A percentile compares a stretch with the other conserved stretches of the same genome.
Evolutionary conservation across 371 early-diverging fungal genomes (phyloP).

Genomic region (Mucor circinelloides): DNA sequence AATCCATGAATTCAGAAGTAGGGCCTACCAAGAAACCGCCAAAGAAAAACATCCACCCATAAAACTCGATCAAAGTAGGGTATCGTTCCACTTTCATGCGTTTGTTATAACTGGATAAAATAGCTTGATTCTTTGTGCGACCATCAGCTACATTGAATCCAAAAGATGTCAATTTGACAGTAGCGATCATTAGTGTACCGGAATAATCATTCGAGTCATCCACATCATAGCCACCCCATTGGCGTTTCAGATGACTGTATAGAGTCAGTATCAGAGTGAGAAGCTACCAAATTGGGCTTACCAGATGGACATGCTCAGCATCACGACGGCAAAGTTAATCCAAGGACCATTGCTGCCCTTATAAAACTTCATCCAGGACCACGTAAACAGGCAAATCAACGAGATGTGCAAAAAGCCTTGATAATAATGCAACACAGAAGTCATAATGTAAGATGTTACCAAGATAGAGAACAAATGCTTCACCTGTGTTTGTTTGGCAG

Average conservation of each 20-base stretch:
- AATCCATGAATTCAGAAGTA: slow-evolving; percentile 71
- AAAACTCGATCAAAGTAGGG: slow-evolving; percentile 75
- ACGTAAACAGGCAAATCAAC: slow-evolving; percentile 55
- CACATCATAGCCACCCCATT: slow-evolving; percentile 40
- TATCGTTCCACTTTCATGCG: slow-evolving; percentile 50
- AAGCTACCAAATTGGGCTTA: slow-evolving; percentile 19
- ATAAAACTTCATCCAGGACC: slow-evolving; percentile 46
- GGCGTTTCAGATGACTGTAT: slow-evolving; percentile 56
- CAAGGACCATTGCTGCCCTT: slow-evolving; percentile 57
- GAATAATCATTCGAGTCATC: slow-evolving; percentile 70
- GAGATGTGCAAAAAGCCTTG: slow-evolving; percentile 64
- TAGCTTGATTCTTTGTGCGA: slow-evolving; percentile 10
- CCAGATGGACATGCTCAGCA: slow-evolving; percentile 74
- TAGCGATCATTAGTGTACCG: slow-evolving; percentile 87
- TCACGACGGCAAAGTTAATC: slow-evolving; percentile 63
- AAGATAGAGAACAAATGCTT: slow-evolving; percentile 75
- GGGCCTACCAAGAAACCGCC: slow-evolving; percentile 83
- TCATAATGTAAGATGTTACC: slow-evolving; percentile 58
- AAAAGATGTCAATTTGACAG: slow-evolving; percentile 82
- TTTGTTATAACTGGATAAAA: slow-evolving; percentile 61
- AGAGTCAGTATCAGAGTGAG: neutral
- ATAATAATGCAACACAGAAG: slow-evolving; percentile 55
- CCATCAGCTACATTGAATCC: slow-evolving; percentile 81
- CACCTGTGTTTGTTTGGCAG: slow-evolving; percentile 36
- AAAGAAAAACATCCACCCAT: slow-evolving; percentile 87